A percentile compares a stretch with the other conserved stretches of the same genome.
These are phyloP conservation scores for Medicago ruthenica DNA, from an alignment of 306 rosid species.

Conservation along the genomic window DNA sequence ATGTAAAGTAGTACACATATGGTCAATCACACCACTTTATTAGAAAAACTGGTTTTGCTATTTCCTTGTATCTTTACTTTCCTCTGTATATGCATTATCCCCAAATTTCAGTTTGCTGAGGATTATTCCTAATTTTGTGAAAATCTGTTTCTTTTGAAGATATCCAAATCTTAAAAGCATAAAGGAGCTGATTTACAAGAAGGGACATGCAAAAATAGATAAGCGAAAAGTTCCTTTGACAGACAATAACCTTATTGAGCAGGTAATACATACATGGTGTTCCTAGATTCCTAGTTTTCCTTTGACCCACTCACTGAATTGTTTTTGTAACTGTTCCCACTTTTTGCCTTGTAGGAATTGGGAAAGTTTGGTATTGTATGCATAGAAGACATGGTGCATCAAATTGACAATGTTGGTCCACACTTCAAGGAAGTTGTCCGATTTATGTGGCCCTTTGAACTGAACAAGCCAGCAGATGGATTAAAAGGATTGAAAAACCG, in stretches of 20 bases:
- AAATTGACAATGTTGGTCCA: conserved; percentile 72
- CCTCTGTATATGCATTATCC: background rate
- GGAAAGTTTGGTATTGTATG: conserved; percentile 73
- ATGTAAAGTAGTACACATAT: background rate
- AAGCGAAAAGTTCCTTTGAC: conserved; percentile 84
- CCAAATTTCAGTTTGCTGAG: background rate
- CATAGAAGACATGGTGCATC: conserved; percentile 87
- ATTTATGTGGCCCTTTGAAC: conserved; percentile 80
- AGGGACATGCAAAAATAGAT: conserved; percentile 65
- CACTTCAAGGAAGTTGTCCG: conserved; percentile 76
- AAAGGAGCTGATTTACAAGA: conserved; percentile 79
- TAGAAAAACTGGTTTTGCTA: background rate
- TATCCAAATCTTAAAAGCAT: conserved; percentile 81
- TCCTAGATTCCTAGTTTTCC: conserved; percentile 8
- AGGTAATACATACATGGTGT: conserved; percentile 52
- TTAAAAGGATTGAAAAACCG: conserved; percentile 65
- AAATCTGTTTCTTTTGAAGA: conserved; percentile 51
- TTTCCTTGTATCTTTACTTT: background rate
- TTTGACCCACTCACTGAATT: background rate
- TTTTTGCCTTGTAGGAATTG: conserved; percentile 58
- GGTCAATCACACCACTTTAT: background rate
- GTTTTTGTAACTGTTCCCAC: conserved; percentile 19
- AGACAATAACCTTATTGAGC: conserved; percentile 80
- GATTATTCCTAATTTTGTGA: conserved; percentile 22
- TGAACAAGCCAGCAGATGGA: conserved; percentile 69